phyloP scores from a whole-genome alignment of 768 basidiomycete species.

The Chalciporus sphaerocephalus region DNA sequence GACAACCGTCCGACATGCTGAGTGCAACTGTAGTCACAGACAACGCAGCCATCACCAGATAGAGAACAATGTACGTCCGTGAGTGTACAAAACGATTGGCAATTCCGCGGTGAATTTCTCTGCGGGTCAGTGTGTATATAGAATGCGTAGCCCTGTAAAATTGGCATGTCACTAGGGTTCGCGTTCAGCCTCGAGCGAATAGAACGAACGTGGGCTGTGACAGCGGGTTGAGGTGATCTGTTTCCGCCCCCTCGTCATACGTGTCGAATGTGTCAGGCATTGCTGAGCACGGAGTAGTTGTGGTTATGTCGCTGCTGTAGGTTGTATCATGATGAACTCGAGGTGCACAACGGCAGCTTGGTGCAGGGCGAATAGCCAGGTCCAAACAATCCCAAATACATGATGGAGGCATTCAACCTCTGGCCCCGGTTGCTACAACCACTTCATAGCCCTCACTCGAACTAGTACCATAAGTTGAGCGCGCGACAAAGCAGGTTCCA shows the following conservation, averaged over 20 bases:
- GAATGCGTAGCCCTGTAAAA: slow-evolving; percentile 67
- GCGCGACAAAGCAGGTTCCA: too few species aligned
- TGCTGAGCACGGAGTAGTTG: slow-evolving; percentile 12
- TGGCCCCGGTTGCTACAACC: too few species aligned
- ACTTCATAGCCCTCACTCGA: too few species aligned
- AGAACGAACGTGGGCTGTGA: slow-evolving; percentile 29
- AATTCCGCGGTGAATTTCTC: slow-evolving; percentile 78
- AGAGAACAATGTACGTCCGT: slow-evolving; percentile 79
- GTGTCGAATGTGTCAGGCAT: slow-evolving; percentile 35
- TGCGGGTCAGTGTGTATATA: slow-evolving; percentile 78
- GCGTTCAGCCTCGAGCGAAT: slow-evolving; percentile 5
- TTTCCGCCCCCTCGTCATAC: slow-evolving; percentile 35
- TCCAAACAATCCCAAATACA: slow-evolving; percentile 36
- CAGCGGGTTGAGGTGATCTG: slow-evolving; percentile 32
- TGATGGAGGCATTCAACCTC: too few species aligned
- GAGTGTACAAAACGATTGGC: slow-evolving; percentile 91
- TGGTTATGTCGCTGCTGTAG: slow-evolving; percentile 1
- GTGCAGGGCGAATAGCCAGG: too few species aligned
- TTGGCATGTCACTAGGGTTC: slow-evolving; percentile 15
- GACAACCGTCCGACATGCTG: slow-evolving; percentile 80
- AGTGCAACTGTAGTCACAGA: slow-evolving; percentile 83
- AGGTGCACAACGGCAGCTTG: background rate
- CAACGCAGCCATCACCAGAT: slow-evolving; percentile 83
- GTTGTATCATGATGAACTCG: slow-evolving; percentile 7
- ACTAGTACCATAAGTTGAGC: too few species aligned